These are phyloP conservation scores for Tylopilus plumbeoviolaceoides DNA, from an alignment of 768 basidiomycete species.

Conservation along the genomic window DNA sequence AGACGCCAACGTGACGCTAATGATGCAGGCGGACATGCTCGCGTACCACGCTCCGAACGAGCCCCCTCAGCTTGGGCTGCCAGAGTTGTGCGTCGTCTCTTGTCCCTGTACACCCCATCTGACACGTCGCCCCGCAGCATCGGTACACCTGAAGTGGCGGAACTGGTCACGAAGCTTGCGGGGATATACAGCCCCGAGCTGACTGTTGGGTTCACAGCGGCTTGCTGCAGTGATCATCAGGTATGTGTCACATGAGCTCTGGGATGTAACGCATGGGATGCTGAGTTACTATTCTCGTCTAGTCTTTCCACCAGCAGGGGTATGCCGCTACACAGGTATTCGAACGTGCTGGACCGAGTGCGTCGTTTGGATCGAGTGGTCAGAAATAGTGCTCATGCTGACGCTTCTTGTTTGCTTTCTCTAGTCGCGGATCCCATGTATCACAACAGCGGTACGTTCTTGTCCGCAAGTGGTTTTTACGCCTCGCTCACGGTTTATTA, in stretches of 20 bases:
- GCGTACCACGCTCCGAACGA: conserved; percentile 78
- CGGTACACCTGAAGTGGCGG: conserved; percentile 70
- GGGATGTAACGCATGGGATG: background rate
- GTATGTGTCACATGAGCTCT: conserved; percentile 29
- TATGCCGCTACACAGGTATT: conserved; percentile 87
- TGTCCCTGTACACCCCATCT: background rate
- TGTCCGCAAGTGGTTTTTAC: background rate
- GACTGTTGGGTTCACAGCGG: conserved; percentile 63
- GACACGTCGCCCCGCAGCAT: conserved; percentile 44
- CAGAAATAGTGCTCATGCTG: background rate
- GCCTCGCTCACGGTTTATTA: conserved; percentile 13
- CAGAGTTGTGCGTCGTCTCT: conserved; percentile 50
- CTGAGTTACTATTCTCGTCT: background rate
- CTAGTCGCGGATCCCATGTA: conserved; percentile 86
- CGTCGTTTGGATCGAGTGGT: conserved; percentile 7
- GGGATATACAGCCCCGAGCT: conserved; percentile 80
- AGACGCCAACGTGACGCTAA: conserved; percentile 68
- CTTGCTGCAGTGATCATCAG: conserved; percentile 92
- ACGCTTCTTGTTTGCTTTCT: background rate
- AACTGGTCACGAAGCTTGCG: conserved; percentile 73
- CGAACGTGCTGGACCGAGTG: conserved; percentile 76
- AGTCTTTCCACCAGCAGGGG: conserved; percentile 81
- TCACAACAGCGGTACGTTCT: conserved; percentile 65
- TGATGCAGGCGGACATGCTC: conserved; percentile 93
- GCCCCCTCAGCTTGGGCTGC: conserved; percentile 79